Conservation (phyloP, 2,329 filamentous ascomycete species). For the Xenoacremonium recifei region DNA sequence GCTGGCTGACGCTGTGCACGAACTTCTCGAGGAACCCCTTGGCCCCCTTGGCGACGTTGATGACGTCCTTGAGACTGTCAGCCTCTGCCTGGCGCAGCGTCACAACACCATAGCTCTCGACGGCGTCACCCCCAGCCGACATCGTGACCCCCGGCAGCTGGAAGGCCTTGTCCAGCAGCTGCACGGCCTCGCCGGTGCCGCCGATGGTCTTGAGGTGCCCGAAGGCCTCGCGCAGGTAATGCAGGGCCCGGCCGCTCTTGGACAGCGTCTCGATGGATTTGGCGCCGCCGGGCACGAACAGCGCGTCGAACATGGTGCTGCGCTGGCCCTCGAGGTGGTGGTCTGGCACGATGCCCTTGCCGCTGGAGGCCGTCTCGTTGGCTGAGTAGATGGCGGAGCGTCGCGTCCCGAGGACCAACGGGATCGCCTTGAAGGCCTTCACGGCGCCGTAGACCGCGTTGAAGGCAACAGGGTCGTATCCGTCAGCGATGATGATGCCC, state of each 20-base stretch:
- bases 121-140: constrained; percentile 45
- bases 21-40: constrained; percentile 71
- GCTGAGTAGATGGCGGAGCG: constrained; percentile 65
- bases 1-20: constrained; percentile 66
- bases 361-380: constrained; percentile 50
- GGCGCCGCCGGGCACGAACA: constrained; percentile 73
- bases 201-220: constrained; percentile 79
- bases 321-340: constrained; percentile 80
- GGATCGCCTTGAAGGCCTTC: constrained; percentile 60
- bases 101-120: constrained; percentile 74
- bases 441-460: constrained; percentile 63
- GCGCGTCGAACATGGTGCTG: constrained; percentile 76
- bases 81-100: constrained; percentile 57
- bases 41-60: constrained; percentile 65
- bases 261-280: constrained; percentile 61
- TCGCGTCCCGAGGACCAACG: constrained; percentile 70
- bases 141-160: constrained; percentile 41
- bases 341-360: constrained; percentile 62
- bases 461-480: constrained; percentile 68
- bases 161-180: constrained; percentile 54
- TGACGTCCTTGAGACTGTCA: constrained; percentile 57
- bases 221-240: constrained; percentile 79
- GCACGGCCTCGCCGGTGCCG: constrained; percentile 69
- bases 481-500: constrained; percentile 75
- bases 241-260: constrained; percentile 68